phyloP scores from a whole-genome alignment of 2,329 filamentous ascomycete genomes.

The Cryphonectria radicalis region DNA sequence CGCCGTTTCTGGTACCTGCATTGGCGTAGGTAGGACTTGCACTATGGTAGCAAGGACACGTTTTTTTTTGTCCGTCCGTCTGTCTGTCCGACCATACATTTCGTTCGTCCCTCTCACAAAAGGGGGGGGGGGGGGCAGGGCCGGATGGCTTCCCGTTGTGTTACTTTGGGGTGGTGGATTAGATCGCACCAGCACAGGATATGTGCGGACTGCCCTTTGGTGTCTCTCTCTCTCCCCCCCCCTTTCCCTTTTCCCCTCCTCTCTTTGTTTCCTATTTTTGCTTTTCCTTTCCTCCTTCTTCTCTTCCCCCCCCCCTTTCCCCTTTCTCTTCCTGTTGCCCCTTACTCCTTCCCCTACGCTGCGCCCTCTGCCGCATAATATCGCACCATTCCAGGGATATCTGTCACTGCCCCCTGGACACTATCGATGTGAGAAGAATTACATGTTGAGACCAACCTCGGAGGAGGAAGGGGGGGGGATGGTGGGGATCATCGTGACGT shows the following conservation, averaged over 20 bases:
- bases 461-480: background rate
- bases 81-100: too few species aligned
- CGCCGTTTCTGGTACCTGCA: background rate
- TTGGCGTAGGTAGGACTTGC: constrained; percentile 7
- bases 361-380: background rate
- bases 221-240: background rate
- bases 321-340: background rate
- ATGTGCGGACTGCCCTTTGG: background rate
- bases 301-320: background rate
- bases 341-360: background rate
- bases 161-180: background rate
- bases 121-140: background rate
- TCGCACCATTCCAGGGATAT: background rate
- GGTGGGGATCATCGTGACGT: background rate
- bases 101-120: too few species aligned
- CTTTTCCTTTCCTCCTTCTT: background rate
- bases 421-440: constrained; percentile 8
- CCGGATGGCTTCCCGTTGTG: constrained; percentile 4
- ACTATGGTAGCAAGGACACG: background rate
- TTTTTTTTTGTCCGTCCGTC: background rate
- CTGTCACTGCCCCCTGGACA: background rate
- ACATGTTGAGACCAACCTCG: background rate
- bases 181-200: background rate
- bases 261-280: background rate
- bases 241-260: too few species aligned